phyloP scores from a whole-genome alignment of 768 basidiomycete species.

The Amanita thiersii region DNA sequence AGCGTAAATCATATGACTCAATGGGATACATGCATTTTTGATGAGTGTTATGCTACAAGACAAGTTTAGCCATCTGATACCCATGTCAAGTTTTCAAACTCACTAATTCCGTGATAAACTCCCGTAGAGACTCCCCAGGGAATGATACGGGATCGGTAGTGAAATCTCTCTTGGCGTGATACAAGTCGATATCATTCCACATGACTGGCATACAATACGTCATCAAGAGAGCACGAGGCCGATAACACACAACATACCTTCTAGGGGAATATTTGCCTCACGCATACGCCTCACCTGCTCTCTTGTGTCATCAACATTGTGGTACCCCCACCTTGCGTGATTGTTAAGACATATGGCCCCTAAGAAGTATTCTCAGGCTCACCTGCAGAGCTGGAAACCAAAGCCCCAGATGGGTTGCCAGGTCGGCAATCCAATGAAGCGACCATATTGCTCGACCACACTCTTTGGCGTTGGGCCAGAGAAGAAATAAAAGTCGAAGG shows the following conservation, averaged over 20 bases:
- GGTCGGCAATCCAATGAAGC: slow-evolving; percentile 56
- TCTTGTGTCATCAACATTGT: slow-evolving; percentile 45
- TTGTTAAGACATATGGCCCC: slow-evolving; percentile 11
- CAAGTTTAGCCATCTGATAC: slow-evolving; percentile 3
- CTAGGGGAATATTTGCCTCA: slow-evolving; percentile 67
- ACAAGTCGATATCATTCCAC: slow-evolving; percentile 77
- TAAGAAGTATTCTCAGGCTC: slow-evolving; percentile 6
- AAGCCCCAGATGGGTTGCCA: slow-evolving; percentile 74
- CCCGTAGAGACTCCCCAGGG: slow-evolving; percentile 42
- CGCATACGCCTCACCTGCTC: slow-evolving; percentile 47
- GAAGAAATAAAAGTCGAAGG: slow-evolving; percentile 74
- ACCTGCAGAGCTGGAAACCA: slow-evolving; percentile 72
- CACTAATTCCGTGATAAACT: slow-evolving; percentile 51
- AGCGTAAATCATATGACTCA: neutral
- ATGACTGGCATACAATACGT: slow-evolving; percentile 35
- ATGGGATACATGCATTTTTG: slow-evolving; percentile 32
- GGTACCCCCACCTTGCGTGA: slow-evolving; percentile 34
- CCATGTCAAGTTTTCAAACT: slow-evolving; percentile 22
- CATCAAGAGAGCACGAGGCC: neutral
- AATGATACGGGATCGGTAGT: slow-evolving; percentile 60
- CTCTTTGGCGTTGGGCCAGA: slow-evolving; percentile 46
- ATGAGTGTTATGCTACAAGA: slow-evolving; percentile 22
- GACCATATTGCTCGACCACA: slow-evolving; percentile 69
- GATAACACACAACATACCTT: slow-evolving; percentile 32
- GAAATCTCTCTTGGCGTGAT: slow-evolving; percentile 61